phyloP scores from a whole-genome alignment of 2,329 filamentous ascomycete species.

The Madurella mycetomatis region DNA sequence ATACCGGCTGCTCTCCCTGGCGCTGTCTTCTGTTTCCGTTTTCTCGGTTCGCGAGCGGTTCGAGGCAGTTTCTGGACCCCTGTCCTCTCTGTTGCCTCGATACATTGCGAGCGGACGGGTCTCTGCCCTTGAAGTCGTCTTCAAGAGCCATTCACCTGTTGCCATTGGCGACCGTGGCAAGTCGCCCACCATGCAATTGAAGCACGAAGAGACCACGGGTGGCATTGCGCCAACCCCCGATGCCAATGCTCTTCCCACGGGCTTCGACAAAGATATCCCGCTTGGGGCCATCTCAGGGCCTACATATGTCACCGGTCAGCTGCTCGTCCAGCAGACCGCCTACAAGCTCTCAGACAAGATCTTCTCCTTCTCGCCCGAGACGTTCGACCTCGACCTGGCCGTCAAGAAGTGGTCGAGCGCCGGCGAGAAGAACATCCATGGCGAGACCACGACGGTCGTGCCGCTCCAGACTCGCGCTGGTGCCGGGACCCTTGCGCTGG shows the following conservation, averaged over 20 bases:
- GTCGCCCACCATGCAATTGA: constrained; percentile 28
- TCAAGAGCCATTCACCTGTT: constrained; percentile 16
- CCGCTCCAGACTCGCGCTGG: constrained; percentile 82
- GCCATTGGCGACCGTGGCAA: constrained; percentile 11
- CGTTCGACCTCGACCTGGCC: constrained; percentile 84
- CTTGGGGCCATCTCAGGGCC: constrained; percentile 69
- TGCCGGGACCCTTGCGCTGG: constrained; percentile 84
- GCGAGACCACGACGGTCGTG: constrained; percentile 72
- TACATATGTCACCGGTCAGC: constrained; percentile 89
- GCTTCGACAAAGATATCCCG: constrained; percentile 33
- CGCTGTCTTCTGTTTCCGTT: constrained; percentile 19
- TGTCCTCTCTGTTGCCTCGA: constrained; percentile 20
- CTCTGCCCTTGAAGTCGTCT: constrained; percentile 18
- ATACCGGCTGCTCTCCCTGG: constrained; percentile 19
- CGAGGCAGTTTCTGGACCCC: constrained; percentile 19
- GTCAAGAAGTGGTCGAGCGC: constrained; percentile 70
- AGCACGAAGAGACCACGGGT: constrained; percentile 36
- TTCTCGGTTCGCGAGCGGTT: constrained; percentile 18
- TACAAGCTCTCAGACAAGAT: constrained; percentile 95
- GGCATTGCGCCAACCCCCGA: constrained; percentile 31
- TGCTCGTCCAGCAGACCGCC: constrained; percentile 91
- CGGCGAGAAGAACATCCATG: constrained; percentile 73
- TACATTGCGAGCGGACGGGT: constrained; percentile 17
- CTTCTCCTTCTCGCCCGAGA: constrained; percentile 92
- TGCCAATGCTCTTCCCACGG: constrained; percentile 25